Evolutionary conservation across 495 filamentous ascomycete genomes (phyloP).

Genomic region (Tuber calosporum): DNA sequence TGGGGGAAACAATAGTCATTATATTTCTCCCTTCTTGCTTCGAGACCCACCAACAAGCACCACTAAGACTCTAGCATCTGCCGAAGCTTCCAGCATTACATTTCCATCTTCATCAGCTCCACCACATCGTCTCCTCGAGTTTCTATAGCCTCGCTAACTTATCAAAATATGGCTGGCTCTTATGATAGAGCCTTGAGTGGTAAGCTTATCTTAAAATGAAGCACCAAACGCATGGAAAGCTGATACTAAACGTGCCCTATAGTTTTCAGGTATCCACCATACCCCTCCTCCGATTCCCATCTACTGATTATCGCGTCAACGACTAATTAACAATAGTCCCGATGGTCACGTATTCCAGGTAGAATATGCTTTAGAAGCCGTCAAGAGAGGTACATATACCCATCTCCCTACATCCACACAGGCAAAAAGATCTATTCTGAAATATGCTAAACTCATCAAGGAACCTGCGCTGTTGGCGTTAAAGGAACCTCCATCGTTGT

Average conservation of each 20-base stretch:
- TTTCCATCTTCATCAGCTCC: slow-evolving; percentile 13
- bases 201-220: slow-evolving; percentile 48
- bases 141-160: slow-evolving; percentile 9
- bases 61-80: background rate
- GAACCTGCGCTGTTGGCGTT: slow-evolving; percentile 95
- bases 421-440: background rate
- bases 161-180: slow-evolving; percentile 65
- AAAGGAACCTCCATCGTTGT: slow-evolving; percentile 94
- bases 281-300: slow-evolving; percentile 41
- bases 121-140: slow-evolving; percentile 16
- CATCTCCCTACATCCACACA: background rate
- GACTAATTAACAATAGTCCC: slow-evolving; percentile 58
- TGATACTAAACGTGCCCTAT: slow-evolving; percentile 44
- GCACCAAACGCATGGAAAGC: slow-evolving; percentile 19
- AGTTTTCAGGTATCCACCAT: slow-evolving; percentile 60
- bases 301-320: slow-evolving; percentile 3
- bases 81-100: slow-evolving; percentile 7
- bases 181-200: slow-evolving; percentile 93
- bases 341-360: slow-evolving; percentile 99
- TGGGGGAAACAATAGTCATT: background rate
- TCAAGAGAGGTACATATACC: slow-evolving; percentile 73
- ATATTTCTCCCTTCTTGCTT: background rate
- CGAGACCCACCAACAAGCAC: slow-evolving; percentile 2
- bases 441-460: slow-evolving; percentile 45
- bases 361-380: slow-evolving; percentile 97